phyloP scores from a whole-genome alignment of 2,329 filamentous ascomycete genomes.

The Pseudogymnoascus sp. region DNA sequence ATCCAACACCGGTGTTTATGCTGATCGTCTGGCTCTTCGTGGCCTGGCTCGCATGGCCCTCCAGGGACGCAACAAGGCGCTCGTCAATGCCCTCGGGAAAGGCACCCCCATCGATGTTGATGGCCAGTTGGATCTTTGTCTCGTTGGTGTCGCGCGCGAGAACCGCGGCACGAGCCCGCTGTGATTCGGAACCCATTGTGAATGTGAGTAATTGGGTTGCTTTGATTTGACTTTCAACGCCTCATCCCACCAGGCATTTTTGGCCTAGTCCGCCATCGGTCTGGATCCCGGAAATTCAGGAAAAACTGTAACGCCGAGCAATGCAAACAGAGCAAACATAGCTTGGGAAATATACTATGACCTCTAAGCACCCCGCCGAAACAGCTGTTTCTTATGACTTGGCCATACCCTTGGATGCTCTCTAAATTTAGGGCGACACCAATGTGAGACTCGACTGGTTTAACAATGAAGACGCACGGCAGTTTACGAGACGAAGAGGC shows the following conservation, averaged over 20 bases:
- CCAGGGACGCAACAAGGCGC: slow-evolving; percentile 43
- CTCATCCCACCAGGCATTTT: slow-evolving; percentile 8
- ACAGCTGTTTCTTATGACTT: slow-evolving; percentile 4
- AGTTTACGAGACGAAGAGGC: slow-evolving; percentile 59
- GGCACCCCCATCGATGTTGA: slow-evolving; percentile 86
- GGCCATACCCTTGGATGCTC: background rate
- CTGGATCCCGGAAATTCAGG: background rate
- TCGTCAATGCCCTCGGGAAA: slow-evolving; percentile 60
- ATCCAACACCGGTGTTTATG: slow-evolving; percentile 90
- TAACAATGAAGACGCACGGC: slow-evolving; percentile 45
- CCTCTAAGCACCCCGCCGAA: background rate
- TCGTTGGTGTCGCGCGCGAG: slow-evolving; percentile 92
- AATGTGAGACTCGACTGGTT: background rate
- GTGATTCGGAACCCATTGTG: slow-evolving; percentile 3
- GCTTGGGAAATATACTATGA: background rate
- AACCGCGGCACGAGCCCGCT: slow-evolving; percentile 39
- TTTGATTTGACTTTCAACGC: slow-evolving; percentile 1
- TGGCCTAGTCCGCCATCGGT: background rate
- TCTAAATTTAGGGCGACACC: background rate
- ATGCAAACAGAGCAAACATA: slow-evolving; percentile 9
- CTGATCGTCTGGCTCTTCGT: slow-evolving; percentile 80
- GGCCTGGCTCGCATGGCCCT: slow-evolving; percentile 73
- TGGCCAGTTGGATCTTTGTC: slow-evolving; percentile 87
- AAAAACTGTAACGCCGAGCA: background rate
- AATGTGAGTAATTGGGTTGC: background rate